Percentiles rank a stretch among this genome's conserved stretches.
Evolutionary conservation across 331 rosid genomes (phyloP).

Genomic region (Ulmus americana): DNA sequence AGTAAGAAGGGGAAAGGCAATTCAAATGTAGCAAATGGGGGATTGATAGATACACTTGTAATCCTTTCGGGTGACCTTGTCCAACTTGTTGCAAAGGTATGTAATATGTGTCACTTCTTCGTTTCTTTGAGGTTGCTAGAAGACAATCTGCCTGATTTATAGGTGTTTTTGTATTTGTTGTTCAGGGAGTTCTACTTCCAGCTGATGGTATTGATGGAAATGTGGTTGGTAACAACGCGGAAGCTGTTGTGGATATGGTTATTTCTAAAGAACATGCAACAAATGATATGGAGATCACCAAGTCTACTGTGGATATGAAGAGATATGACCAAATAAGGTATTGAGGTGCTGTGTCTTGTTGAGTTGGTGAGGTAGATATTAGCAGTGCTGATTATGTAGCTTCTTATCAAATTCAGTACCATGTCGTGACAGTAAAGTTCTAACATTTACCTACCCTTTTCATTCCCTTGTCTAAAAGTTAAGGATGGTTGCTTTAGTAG

Average conservation of each 20-base stretch:
- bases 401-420: too few species aligned
- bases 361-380: constrained; percentile 6
- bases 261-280: constrained; percentile 22
- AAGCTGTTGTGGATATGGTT: constrained; percentile 32
- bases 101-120: constrained; percentile 7
- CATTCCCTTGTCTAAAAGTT: background rate
- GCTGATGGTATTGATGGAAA: constrained; percentile 45
- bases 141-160: constrained; percentile 19
- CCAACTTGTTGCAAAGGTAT: constrained; percentile 77
- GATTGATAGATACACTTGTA: constrained; percentile 55
- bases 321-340: constrained; percentile 55
- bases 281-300: constrained; percentile 25
- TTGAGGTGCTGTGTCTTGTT: constrained; percentile 43
- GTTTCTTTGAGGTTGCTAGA: constrained; percentile 6
- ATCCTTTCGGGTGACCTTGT: constrained; percentile 61
- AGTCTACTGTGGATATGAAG: constrained; percentile 25
- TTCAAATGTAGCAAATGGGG: constrained; percentile 46
- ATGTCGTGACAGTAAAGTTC: background rate
- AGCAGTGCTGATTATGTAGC: background rate
- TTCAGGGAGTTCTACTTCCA: constrained; percentile 56
- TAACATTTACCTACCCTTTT: background rate
- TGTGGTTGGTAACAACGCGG: constrained; percentile 34
- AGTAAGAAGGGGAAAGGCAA: constrained; percentile 50
- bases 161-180: constrained; percentile 20
- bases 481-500: background rate